Percentiles rank a stretch among this genome's conserved stretches.
phyloP scores from a whole-genome alignment of 2,329 filamentous ascomycete species.

The Sporothrix pseudoabietina region DNA sequence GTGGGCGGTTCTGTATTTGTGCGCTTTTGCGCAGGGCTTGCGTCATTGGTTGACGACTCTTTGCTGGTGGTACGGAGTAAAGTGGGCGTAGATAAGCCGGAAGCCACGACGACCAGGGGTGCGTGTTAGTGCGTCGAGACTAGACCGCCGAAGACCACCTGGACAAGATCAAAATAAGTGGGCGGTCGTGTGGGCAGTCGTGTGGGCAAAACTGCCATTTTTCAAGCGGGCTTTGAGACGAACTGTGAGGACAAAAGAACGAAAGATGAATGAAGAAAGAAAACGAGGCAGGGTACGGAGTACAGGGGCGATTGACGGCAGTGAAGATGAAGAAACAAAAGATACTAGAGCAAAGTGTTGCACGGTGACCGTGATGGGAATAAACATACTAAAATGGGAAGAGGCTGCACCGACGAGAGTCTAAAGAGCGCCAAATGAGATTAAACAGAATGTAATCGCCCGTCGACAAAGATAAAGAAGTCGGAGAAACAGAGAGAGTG shows the following conservation, averaged over 20 bases:
- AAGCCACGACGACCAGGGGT: not conserved
- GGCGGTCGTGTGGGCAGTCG: not conserved
- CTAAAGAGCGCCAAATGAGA: not conserved
- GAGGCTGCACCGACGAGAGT: not conserved
- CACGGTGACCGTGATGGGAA: not conserved
- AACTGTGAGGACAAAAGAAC: not conserved
- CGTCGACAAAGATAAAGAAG: not conserved
- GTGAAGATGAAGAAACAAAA: not conserved
- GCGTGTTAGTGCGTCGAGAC: not conserved
- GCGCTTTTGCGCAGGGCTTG: constrained; percentile 15
- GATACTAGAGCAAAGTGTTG: not conserved
- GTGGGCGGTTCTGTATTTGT: not conserved
- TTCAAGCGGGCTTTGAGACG: not conserved
- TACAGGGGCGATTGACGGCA: not conserved
- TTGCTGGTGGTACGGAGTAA: not conserved
- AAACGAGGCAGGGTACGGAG: not conserved
- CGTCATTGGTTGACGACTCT: constrained; percentile 29
- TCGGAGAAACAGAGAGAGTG: not conserved
- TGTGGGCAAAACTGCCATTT: not conserved
- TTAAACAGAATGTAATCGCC: not conserved
- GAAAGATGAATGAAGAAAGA: not conserved
- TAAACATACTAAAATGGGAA: not conserved
- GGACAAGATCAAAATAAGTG: not conserved
- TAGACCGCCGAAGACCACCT: not conserved
- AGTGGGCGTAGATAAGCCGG: constrained; percentile 19